Evolutionary conservation across 78 protist genomes (phyloP), one percentile per base, ranked within the genome.

Genomic region (Guillardia theta): DNA sequence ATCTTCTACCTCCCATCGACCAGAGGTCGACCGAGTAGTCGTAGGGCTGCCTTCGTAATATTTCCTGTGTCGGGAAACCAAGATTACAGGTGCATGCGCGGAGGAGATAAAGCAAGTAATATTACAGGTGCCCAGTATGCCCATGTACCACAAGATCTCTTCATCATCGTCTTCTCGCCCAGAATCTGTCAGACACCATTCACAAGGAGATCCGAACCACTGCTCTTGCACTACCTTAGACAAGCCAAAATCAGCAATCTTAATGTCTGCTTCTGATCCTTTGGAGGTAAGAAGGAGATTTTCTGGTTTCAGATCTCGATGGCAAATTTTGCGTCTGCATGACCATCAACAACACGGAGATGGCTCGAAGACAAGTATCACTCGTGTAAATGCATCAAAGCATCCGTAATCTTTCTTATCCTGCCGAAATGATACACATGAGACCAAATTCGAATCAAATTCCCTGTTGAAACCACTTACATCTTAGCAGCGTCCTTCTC

Each of bases 141-240:
- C 90, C 90, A 78, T 18, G 90, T 78, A 22, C 90, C 90, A 30
- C 90, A 78, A 18, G 90, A 78, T 18, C 90, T 45, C 90, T 37
- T 78, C 90, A 78, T 78, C 90, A 78, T 78, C n/a, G 90, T 78
- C 48, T 78, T 78, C 90, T 78, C 90, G 41, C 90, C 90, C 48
- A 78, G 45, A 4, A 78, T 30, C 48, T 70, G 87, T 33, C 78
- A n/a, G n/a, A n/a, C n/a, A n/a, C n/a, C n/a, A n/a, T n/a, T n/a
- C n/a, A n/a, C n/a, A n/a, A n/a, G n/a, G n/a, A n/a, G n/a, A n/a
- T n/a, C n/a, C n/a, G n/a, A n/a, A n/a, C n/a, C n/a, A n/a, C n/a
- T n/a, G n/a, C n/a, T n/a, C n/a, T n/a, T n/a, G n/a, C n/a, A n/a
- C n/a, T n/a, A 70, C 87, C 87, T 78, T 78, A 30, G 90, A 78